These are phyloP conservation scores for Trametes cingulata DNA, from an alignment of 768 basidiomycete genomes.

Conservation along the genomic window DNA sequence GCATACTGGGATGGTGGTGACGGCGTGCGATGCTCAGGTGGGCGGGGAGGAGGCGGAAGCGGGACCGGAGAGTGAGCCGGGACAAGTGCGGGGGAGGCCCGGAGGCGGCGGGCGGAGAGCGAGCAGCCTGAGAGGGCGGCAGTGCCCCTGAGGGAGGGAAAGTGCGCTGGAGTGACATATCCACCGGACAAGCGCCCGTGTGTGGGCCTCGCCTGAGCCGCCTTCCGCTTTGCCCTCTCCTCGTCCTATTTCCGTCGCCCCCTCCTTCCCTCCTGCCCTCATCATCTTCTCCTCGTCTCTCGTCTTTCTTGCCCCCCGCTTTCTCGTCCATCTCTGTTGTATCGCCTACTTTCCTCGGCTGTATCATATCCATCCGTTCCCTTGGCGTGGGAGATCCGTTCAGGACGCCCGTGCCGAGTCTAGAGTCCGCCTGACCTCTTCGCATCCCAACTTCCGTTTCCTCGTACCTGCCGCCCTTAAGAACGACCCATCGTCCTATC, in stretches of 20 bases:
- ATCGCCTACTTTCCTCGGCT: background rate
- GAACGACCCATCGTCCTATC: slow-evolving; percentile 16
- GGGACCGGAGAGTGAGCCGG: background rate
- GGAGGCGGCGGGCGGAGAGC: too few species aligned
- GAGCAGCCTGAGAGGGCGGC: background rate
- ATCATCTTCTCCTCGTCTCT: background rate
- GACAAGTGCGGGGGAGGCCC: background rate
- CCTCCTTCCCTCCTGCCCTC: slow-evolving; percentile 4
- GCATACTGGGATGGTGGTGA: background rate
- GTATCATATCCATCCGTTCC: background rate
- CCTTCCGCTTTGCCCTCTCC: background rate
- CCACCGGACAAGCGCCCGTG: background rate
- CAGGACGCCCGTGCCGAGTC: slow-evolving; percentile 14
- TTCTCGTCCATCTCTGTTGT: background rate
- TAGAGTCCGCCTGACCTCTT: slow-evolving; percentile 17
- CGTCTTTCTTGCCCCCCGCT: background rate
- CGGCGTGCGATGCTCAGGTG: background rate
- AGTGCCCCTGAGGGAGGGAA: background rate
- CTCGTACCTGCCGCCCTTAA: slow-evolving; percentile 17
- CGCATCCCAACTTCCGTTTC: slow-evolving; percentile 6
- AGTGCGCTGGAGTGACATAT: background rate
- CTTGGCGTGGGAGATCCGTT: slow-evolving; percentile 30
- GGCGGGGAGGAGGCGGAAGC: background rate
- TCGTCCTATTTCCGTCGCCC: slow-evolving; percentile 3
- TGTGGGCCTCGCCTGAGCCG: slow-evolving; percentile 5